Evolutionary conservation across 352 stramenopile species (phyloP), one percentile per base, ranked within the genome.

Genomic region (Phytophthora kernoviae): DNA sequence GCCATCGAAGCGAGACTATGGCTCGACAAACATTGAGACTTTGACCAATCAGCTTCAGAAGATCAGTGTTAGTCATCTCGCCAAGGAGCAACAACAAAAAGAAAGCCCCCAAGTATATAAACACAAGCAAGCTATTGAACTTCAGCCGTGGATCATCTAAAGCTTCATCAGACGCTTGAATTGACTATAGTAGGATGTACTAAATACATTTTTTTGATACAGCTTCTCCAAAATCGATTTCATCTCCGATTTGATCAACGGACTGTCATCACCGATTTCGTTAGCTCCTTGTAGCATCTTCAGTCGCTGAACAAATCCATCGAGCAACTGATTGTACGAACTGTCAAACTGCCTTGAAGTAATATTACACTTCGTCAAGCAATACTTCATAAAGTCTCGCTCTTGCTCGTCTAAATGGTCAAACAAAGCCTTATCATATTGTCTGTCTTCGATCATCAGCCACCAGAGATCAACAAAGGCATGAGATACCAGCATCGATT

Each of bases 41-140:
- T 18, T 62, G 15, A 27, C 54, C 26, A 62, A 62, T 55, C 44
- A 55, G 18, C 37, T 54, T 26, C 34, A 62, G 37, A 62, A 62
- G 54, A 55, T 50, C 37, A 50, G 44, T 22, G 18, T 62, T 44
- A 50, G 26, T 3, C 36, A 54, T 21, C 22, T 62, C 7, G 44
- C 44, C 2, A 50, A 54, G 22, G 34, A 62, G 24, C 34, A 30
- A n/a, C n/a, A n/a, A n/a, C n/a, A 6, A 43, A n/a, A n/a, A 43
- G 17, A 15, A 43, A 43, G 14, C 53, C 53, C n/a, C 2, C n/a
- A n/a, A 18, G 10, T 53, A 60, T 22, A 53, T 60, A 39, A 34
- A 60, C 47, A 54, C 53, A 14, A 47, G 32, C 20, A 53, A 47
- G n/a, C 24, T 60, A 20, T 21, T 60, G 0, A 60, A 0, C 5